Conservation (phyloP, 805 yeast species). For the Spathaspora passalidarum region DNA sequence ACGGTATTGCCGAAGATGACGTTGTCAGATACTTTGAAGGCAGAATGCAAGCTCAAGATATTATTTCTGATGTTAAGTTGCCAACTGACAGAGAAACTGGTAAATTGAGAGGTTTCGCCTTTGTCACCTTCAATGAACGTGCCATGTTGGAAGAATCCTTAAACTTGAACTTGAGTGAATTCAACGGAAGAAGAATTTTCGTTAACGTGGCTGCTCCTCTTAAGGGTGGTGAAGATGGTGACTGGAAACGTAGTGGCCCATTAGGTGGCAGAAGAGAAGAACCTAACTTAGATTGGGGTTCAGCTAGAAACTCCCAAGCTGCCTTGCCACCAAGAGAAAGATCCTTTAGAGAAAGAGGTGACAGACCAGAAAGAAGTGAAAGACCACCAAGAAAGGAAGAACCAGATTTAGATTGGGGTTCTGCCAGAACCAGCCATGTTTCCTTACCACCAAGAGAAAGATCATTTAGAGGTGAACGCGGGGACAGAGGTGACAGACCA, state of each 20-base stretch:
- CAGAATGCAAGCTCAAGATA: slow-evolving; percentile 46
- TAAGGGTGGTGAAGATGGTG: slow-evolving; percentile 43
- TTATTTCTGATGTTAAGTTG: slow-evolving; percentile 62
- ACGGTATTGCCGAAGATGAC: slow-evolving; percentile 57
- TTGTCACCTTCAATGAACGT: slow-evolving; percentile 47
- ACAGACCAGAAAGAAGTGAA: slow-evolving; percentile 15
- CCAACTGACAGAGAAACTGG: slow-evolving; percentile 68
- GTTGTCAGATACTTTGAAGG: slow-evolving; percentile 61
- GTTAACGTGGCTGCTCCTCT: slow-evolving; percentile 61
- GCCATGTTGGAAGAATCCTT: slow-evolving; percentile 51
- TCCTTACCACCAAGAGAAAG: slow-evolving; percentile 36
- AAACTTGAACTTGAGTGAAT: slow-evolving; percentile 39
- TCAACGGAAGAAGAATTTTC: slow-evolving; percentile 49
- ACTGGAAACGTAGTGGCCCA: slow-evolving; percentile 40
- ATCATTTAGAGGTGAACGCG: slow-evolving; percentile 21
- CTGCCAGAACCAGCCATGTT: slow-evolving; percentile 30
- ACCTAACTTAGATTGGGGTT: slow-evolving; percentile 61
- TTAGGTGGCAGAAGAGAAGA: slow-evolving; percentile 44
- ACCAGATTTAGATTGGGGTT: slow-evolving; percentile 42
- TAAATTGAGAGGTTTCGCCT: slow-evolving; percentile 58
- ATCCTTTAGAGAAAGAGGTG: slow-evolving; percentile 20
- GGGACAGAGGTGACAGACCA: slow-evolving; percentile 37
- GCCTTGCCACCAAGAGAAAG: slow-evolving; percentile 38
- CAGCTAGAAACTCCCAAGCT: slow-evolving; percentile 38
- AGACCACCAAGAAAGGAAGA: slow-evolving; percentile 32